Percentiles rank a stretch among this genome's conserved stretches.
Conservation (phyloP, 1,284 basidiomycete genomes). For the Bjerkandera adusta region DNA sequence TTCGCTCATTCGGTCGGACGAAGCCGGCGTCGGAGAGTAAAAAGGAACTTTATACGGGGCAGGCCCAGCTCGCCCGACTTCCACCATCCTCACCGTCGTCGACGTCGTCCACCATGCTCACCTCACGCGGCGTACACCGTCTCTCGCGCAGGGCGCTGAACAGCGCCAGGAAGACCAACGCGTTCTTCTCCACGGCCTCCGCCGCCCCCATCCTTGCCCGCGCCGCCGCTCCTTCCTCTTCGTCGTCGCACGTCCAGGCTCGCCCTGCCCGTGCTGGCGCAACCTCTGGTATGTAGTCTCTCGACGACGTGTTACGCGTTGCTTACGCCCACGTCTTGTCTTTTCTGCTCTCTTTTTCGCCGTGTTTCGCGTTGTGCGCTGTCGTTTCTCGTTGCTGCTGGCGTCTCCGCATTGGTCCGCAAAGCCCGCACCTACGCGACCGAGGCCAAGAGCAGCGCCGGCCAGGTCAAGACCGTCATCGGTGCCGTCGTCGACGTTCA, state of each 20-base stretch:
- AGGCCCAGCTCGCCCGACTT: slow-evolving; percentile 23
- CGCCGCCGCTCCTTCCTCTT: slow-evolving; percentile 33
- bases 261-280: slow-evolving; percentile 45
- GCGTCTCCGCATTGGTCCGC: slow-evolving; percentile 23
- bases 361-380: slow-evolving; percentile 11
- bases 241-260: slow-evolving; percentile 33
- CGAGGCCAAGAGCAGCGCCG: slow-evolving; percentile 70
- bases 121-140: slow-evolving; percentile 78
- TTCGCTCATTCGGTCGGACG: slow-evolving; percentile 23
- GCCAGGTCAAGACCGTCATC: slow-evolving; percentile 91
- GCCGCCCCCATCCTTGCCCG: slow-evolving; percentile 36
- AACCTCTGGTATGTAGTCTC: slow-evolving; percentile 38
- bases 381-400: slow-evolving; percentile 13
- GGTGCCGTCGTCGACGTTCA: slow-evolving; percentile 99
- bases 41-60: slow-evolving; percentile 33
- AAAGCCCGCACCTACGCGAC: slow-evolving; percentile 89
- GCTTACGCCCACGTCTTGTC: slow-evolving; percentile 18
- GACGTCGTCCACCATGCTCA: slow-evolving; percentile 59
- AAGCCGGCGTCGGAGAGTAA: slow-evolving; percentile 31
- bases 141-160: slow-evolving; percentile 79
- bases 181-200: slow-evolving; percentile 76
- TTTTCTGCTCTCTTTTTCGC: slow-evolving; percentile 15
- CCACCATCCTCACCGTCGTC: slow-evolving; percentile 29
- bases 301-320: not conserved
- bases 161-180: slow-evolving; percentile 67